Conservation (phyloP, 2,329 filamentous ascomycete genomes). For the Aurifilum marmelostoma region DNA sequence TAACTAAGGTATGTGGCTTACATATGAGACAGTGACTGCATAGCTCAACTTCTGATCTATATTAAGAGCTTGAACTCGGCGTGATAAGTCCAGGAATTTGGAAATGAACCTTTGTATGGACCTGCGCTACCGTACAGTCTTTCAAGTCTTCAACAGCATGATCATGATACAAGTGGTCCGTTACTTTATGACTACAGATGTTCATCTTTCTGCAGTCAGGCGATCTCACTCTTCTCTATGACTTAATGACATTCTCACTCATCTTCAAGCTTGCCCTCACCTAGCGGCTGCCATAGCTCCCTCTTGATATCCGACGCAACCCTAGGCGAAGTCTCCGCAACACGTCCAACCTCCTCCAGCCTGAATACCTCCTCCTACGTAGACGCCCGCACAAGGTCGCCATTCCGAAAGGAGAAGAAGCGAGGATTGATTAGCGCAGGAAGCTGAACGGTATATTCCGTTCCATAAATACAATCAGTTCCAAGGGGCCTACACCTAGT, state of each 20-base stretch:
- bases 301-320: conserved; percentile 30
- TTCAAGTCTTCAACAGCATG: neutral
- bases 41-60: no score
- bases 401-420: conserved; percentile 37
- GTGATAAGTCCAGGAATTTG: no score
- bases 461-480: no score
- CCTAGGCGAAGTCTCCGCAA: conserved; percentile 28
- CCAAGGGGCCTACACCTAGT: neutral
- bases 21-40: no score
- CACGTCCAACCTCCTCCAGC: conserved; percentile 30
- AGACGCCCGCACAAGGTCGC: conserved; percentile 29
- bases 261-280: conserved; percentile 14
- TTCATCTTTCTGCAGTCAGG: neutral
- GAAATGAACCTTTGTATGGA: no score
- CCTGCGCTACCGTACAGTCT: no score
- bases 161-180: neutral
- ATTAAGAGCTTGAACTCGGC: no score
- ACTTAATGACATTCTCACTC: neutral
- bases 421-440: no score
- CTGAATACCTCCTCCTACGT: conserved; percentile 36
- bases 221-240: neutral
- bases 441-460: no score
- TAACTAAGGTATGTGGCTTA: no score
- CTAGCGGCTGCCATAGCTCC: conserved; percentile 34
- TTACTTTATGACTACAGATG: neutral